Percentiles rank a stretch among this genome's conserved stretches.
These are phyloP conservation scores for Beauveria rudraprayagi DNA, from an alignment of 2,329 filamentous ascomycete species.

Conservation along the genomic window DNA sequence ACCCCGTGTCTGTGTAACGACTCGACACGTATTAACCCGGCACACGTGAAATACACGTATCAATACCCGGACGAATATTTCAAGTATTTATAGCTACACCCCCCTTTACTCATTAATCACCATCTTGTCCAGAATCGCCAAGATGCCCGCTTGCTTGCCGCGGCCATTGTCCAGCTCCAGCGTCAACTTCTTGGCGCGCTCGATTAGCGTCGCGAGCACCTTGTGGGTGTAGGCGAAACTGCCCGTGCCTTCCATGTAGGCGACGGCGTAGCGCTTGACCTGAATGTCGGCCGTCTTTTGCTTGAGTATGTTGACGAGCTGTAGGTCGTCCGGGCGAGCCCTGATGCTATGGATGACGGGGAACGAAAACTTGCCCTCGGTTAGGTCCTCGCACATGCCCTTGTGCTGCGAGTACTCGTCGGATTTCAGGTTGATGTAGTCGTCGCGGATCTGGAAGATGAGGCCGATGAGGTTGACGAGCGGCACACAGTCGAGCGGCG, in stretches of 20 bases:
- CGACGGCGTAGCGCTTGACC: slow-evolving; percentile 84
- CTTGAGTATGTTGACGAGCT: slow-evolving; percentile 85
- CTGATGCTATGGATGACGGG: slow-evolving; percentile 92
- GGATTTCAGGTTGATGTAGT: slow-evolving; percentile 80
- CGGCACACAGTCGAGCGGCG: slow-evolving; percentile 62
- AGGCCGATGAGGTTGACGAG: slow-evolving; percentile 80
- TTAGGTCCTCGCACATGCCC: slow-evolving; percentile 89
- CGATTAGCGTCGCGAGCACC: slow-evolving; percentile 56
- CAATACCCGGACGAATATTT: no score
- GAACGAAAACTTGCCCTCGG: slow-evolving; percentile 95
- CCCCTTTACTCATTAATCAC: slow-evolving; percentile 19
- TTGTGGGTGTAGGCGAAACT: slow-evolving; percentile 79
- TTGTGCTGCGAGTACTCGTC: slow-evolving; percentile 79
- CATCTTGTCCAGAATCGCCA: slow-evolving; percentile 63
- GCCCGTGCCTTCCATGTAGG: slow-evolving; percentile 83
- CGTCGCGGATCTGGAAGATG: slow-evolving; percentile 85
- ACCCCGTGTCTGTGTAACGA: not conserved
- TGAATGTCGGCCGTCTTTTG: slow-evolving; percentile 81
- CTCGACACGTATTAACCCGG: no score
- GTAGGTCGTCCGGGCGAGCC: slow-evolving; percentile 61
- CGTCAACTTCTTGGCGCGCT: slow-evolving; percentile 54
- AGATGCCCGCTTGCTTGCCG: slow-evolving; percentile 49
- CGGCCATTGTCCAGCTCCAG: slow-evolving; percentile 55
- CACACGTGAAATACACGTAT: no score
- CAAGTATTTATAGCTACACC: no score